Base-by-base conservation (phyloP, 2,329 filamentous ascomycete genomes). In the Fusarium sp. region DNA sequence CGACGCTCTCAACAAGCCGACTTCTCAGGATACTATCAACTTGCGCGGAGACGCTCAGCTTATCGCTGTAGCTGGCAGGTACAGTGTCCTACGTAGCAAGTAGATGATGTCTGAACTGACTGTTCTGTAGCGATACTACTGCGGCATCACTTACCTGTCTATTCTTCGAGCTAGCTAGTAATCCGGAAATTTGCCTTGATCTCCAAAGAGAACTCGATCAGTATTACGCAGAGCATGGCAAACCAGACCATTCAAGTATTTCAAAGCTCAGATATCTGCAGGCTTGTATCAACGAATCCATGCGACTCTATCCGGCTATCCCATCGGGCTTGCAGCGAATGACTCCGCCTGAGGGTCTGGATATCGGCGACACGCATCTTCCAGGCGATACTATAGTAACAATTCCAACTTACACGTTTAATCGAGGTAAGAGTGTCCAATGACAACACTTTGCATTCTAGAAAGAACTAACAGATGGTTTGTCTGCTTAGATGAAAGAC, bases 21-120 rank as follows among this genome's bases (percentile, higher is more conserved):
- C 24, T 14, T 17, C 42, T 45, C 42, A 45, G 0, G 24, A 45
- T 45, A 26, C 24, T 4, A 26, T 45, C 24, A 26, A 45, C 2
- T 20, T 45, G 9, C 42, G 5, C 0, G 42, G 42, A 14, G 42
- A 45, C 2, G 24, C 42, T 45, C 42, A 45, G 12, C 42, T 45
- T 20, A 45, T 45, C 11, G 42, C 42, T 26, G 42, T 45, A 45
- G 42, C 42, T 24, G 42, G 42, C 17, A 45, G 42, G 42, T 45
- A 26, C 1, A 7, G 20, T 45, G 12, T 6, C 3, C 0, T 20
- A 18, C 18, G 15, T 22, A 4, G 24, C 42, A 9, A 26, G 17
- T 26, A 8, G 17, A 45, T 6, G 0, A 26, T 26, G 17, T 45
- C 24, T 20, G 1, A 45, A 26, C 24, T 45, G 20, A 45, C 0